These are phyloP conservation scores for Rhytidiadelphus loreus DNA, from an alignment of 225 moss, liverwort and hornwort species.

Conservation along the genomic window DNA sequence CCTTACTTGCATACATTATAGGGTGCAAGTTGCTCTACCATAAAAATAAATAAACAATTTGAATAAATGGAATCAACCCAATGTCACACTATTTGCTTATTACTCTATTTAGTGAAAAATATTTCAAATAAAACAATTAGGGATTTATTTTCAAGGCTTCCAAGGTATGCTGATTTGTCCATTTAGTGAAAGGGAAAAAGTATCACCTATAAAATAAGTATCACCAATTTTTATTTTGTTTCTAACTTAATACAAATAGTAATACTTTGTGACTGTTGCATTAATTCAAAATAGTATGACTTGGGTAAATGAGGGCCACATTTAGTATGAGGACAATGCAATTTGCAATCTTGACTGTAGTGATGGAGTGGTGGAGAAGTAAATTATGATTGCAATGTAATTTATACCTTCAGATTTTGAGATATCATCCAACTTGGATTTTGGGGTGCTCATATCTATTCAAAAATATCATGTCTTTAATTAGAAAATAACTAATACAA, in stretches of 20 bases:
- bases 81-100: no score
- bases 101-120: not conserved
- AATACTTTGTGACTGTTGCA: not conserved
- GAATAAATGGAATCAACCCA: fast-evolving
- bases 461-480: not conserved
- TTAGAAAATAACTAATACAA: not conserved
- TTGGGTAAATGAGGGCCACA: not conserved
- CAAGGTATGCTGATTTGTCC: fast-evolving
- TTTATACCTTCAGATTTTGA: no score
- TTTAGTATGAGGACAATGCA: fast-evolving
- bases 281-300: not conserved
- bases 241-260: no score
- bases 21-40: no score
- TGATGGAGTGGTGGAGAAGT: not conserved
- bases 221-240: not conserved
- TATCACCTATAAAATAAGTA: fast-evolving
- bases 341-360: not conserved
- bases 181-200: fast-evolving
- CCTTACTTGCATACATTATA: not conserved
- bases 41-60: not conserved
- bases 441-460: not conserved
- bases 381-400: not conserved
- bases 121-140: no score
- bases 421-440: not conserved
- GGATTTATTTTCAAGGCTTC: not conserved